Percentiles rank a stretch among this genome's conserved stretches.
phyloP scores from a whole-genome alignment of 305 asterid genomes.

The Andrographis paniculata region DNA sequence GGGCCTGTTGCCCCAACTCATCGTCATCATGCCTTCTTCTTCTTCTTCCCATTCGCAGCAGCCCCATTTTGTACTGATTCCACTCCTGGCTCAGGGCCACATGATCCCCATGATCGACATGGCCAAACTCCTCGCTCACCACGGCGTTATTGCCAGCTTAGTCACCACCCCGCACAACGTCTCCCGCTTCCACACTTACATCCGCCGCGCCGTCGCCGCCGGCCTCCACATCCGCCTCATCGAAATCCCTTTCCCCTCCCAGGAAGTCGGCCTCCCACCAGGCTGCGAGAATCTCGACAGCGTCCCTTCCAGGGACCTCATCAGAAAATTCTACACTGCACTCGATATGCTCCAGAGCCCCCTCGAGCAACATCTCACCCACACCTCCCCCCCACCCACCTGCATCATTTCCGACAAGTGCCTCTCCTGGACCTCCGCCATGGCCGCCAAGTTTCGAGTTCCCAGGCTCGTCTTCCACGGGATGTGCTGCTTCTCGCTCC shows the following conservation, averaged over 20 bases:
- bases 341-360: constrained; percentile 40
- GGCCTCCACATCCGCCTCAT: constrained; percentile 35
- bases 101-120: constrained; percentile 40
- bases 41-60: neutral
- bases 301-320: constrained; percentile 47
- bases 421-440: constrained; percentile 38
- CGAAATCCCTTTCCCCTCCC: constrained; percentile 51
- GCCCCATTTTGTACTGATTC: constrained; percentile 35
- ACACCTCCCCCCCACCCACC: constrained; percentile 28
- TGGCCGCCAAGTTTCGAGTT: constrained; percentile 26
- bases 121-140: constrained; percentile 34
- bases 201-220: constrained; percentile 24
- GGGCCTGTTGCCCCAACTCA: no score
- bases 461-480: constrained; percentile 42
- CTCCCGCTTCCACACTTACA: constrained; percentile 19
- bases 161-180: constrained; percentile 41
- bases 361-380: constrained; percentile 29
- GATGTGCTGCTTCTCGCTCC: constrained; percentile 33
- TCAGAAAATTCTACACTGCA: constrained; percentile 43
- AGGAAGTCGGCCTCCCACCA: constrained; percentile 46
- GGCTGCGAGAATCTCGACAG: constrained; percentile 70
- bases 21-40: neutral
- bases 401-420: constrained; percentile 50
- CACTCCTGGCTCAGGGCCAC: constrained; percentile 44
- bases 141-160: constrained; percentile 27